Percentiles rank a stretch among this genome's conserved stretches.
Evolutionary conservation across 768 basidiomycete genomes (phyloP).

Genomic region (Fomitopsis pulvina): DNA sequence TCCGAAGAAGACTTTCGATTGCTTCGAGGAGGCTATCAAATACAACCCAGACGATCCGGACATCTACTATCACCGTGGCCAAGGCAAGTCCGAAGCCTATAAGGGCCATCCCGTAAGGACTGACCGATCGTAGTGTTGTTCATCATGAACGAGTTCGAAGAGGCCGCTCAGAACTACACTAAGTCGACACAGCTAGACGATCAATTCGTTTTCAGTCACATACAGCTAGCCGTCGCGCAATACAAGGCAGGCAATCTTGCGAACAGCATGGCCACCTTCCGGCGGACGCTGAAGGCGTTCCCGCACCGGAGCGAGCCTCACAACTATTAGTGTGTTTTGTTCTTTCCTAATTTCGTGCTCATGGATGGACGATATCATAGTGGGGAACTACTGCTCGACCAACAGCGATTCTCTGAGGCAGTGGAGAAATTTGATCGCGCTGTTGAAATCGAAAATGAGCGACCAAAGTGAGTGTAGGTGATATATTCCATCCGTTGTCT

Average conservation of each 20-base stretch:
- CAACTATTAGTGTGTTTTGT: constrained; percentile 80
- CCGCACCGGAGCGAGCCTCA: constrained; percentile 82
- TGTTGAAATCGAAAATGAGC: constrained; percentile 72
- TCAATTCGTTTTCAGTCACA: constrained; percentile 91
- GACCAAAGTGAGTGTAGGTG: background rate
- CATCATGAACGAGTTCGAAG: constrained; percentile 84
- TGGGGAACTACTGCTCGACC: constrained; percentile 91
- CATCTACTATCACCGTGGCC: constrained; percentile 98
- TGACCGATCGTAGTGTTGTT: constrained; percentile 66
- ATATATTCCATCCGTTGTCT: background rate
- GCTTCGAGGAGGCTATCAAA: constrained; percentile 84
- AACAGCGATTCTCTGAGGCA: constrained; percentile 80
- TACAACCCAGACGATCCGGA: constrained; percentile 85
- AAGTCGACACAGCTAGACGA: constrained; percentile 86
- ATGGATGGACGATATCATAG: constrained; percentile 31
- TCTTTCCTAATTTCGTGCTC: background rate
- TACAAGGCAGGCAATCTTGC: constrained; percentile 82
- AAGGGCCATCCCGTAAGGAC: too few relatives aligned
- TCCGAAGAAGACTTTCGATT: constrained; percentile 74
- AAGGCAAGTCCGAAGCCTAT: constrained; percentile 73
- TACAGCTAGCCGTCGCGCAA: constrained; percentile 94
- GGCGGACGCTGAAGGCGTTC: constrained; percentile 79
- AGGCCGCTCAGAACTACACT: constrained; percentile 87
- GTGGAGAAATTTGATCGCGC: constrained; percentile 91
- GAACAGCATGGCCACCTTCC: constrained; percentile 87